A percentile compares a stretch with the other conserved stretches of the same genome.
phyloP scores from a whole-genome alignment of 257 asterid genomes.

The Hygrophila difformis region DNA sequence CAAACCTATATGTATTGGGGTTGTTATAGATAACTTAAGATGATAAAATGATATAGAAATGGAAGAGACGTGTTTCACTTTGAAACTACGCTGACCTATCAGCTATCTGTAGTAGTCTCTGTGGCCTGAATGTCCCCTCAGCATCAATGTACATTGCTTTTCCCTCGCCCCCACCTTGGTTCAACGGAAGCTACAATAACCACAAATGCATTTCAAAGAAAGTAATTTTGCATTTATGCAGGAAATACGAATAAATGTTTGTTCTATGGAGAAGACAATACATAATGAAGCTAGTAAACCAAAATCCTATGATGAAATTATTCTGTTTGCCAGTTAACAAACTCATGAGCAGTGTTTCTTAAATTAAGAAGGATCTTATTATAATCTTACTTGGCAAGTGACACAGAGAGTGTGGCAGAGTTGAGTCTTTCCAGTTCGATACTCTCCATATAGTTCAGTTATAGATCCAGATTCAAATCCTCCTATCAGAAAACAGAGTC shows the following conservation, averaged over 20 bases:
- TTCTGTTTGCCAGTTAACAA: not conserved
- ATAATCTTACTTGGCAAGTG: slow-evolving; percentile 69
- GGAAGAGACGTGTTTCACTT: not conserved
- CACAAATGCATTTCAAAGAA: too few relatives aligned
- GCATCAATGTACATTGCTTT: slow-evolving; percentile 99
- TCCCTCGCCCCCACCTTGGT: slow-evolving; percentile 98
- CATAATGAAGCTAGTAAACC: too few relatives aligned
- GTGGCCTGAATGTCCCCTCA: slow-evolving; percentile 97
- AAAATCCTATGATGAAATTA: too few relatives aligned
- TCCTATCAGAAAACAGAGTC: slow-evolving; percentile 40
- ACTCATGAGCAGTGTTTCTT: not conserved
- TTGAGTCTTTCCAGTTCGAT: slow-evolving; percentile 95
- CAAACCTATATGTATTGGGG: slow-evolving; percentile 46
- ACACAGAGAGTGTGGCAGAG: slow-evolving; percentile 92
- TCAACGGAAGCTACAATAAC: slow-evolving; percentile 71
- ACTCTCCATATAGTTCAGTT: slow-evolving; percentile 88
- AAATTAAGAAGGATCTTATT: slow-evolving; percentile 1
- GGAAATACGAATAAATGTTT: not conserved
- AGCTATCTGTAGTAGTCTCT: slow-evolving; percentile 89
- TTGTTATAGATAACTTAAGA: slow-evolving; percentile 5
- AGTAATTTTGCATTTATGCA: not conserved
- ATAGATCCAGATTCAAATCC: slow-evolving; percentile 95
- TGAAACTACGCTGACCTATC: slow-evolving; percentile 51
- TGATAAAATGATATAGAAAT: slow-evolving; percentile 1
- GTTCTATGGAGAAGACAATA: not conserved